Percentiles rank a stretch among this genome's conserved stretches.
phyloP scores from a whole-genome alignment of 371 early-diverging fungal species.

The Mortierella sp. region DNA sequence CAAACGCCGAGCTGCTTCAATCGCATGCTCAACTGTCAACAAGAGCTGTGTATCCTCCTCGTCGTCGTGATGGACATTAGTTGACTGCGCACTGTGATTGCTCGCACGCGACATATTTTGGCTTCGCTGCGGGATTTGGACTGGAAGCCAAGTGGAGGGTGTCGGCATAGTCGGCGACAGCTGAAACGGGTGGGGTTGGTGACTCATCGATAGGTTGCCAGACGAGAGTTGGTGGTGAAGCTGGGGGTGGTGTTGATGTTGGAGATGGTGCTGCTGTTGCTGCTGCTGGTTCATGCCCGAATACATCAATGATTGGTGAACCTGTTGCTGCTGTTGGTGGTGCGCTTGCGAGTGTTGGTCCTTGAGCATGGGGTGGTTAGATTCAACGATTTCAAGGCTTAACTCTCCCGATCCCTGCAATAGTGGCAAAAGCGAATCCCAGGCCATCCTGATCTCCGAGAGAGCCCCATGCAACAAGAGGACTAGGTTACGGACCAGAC shows the following conservation, averaged over 20 bases:
- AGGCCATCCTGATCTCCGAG: constrained; percentile 67
- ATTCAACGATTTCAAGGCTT: constrained; percentile 24
- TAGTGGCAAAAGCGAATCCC: constrained; percentile 59
- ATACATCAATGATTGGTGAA: constrained; percentile 10
- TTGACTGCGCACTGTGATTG: constrained; percentile 43
- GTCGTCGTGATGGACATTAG: constrained; percentile 36
- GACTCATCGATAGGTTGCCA: constrained; percentile 7
- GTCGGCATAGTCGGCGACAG: constrained; percentile 43
- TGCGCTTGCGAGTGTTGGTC: constrained; percentile 5
- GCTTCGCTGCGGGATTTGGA: constrained; percentile 44
- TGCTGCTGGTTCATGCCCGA: constrained; percentile 9
- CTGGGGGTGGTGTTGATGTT: constrained; percentile 7
- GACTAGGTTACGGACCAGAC: constrained; percentile 63
- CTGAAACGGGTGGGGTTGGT: constrained; percentile 38
- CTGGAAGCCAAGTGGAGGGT: constrained; percentile 34
- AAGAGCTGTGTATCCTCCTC: constrained; percentile 46
- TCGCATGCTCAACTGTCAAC: constrained; percentile 47
- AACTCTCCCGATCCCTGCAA: constrained; percentile 34
- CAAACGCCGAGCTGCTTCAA: constrained; percentile 48
- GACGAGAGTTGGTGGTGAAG: constrained; percentile 20
- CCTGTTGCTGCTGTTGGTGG: constrained; percentile 20
- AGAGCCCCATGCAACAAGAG: constrained; percentile 65
- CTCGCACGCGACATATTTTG: constrained; percentile 54
- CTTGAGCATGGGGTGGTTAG: constrained; percentile 21
- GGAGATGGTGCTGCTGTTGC: constrained; percentile 20